phyloP scores from a whole-genome alignment of 768 basidiomycete genomes.

The Russula olivacea region DNA sequence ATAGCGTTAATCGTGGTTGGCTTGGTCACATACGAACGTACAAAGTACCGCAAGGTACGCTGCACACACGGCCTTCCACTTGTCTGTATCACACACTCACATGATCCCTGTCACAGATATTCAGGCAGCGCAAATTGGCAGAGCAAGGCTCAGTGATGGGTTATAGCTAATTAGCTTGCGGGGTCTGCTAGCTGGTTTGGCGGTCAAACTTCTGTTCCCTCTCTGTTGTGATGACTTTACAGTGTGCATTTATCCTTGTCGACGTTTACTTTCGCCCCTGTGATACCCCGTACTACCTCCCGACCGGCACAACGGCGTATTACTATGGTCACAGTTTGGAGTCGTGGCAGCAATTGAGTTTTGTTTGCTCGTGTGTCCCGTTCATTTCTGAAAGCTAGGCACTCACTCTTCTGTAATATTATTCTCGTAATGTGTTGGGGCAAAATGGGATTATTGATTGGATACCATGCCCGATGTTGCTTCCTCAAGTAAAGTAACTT shows the following conservation, averaged over 20 bases:
- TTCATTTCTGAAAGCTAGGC: neutral
- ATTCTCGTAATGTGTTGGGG: neutral
- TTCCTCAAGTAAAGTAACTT: neutral
- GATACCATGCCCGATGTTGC: neutral
- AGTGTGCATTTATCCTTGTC: neutral
- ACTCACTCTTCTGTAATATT: constrained; percentile 13
- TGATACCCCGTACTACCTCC: neutral
- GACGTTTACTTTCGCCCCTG: neutral
- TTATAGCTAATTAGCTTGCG: constrained; percentile 47
- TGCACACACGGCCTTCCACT: neutral
- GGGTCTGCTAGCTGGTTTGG: neutral
- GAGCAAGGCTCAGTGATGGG: constrained; percentile 54
- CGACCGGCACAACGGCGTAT: constrained; percentile 4
- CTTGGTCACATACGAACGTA: constrained; percentile 81
- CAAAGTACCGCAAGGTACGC: constrained; percentile 77
- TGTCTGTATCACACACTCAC: neutral
- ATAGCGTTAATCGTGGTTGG: constrained; percentile 77
- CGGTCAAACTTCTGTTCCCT: neutral
- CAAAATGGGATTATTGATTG: neutral
- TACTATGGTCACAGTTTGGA: neutral
- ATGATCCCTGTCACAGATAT: constrained; percentile 34
- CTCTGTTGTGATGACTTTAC: neutral
- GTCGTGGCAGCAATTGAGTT: constrained; percentile 1
- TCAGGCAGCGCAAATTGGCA: constrained; percentile 67
- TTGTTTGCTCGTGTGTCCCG: neutral